A percentile compares a stretch with the other conserved stretches of the same genome.
Evolutionary conservation across 139 green algal genomes (phyloP).

Genomic region (Chlamydomonas incerta): DNA sequence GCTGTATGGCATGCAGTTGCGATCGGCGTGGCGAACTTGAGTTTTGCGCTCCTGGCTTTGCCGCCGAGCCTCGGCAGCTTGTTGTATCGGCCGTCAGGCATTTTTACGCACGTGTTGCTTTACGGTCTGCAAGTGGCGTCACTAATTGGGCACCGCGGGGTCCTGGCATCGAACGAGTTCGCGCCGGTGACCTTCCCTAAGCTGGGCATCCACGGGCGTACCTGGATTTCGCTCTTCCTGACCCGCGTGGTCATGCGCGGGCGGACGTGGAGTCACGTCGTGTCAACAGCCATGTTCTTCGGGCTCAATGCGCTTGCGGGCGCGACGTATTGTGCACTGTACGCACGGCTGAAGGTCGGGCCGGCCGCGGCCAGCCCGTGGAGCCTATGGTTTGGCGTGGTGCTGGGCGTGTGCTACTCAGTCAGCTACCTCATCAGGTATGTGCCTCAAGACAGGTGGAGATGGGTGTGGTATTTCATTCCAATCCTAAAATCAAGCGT

Average conservation of each 20-base stretch:
- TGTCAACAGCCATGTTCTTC: slow-evolving; percentile 6
- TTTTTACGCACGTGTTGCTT: slow-evolving; percentile 3
- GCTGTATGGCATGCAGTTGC: slow-evolving; percentile 5
- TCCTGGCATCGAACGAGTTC: slow-evolving; percentile 37
- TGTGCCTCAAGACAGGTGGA: no score
- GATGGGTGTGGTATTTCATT: no score
- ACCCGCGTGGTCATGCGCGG: slow-evolving; percentile 31
- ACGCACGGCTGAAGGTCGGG: slow-evolving; percentile 13
- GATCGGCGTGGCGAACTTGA: background rate
- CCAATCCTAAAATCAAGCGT: no score
- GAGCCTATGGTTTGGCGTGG: slow-evolving; percentile 33
- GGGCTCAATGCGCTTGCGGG: slow-evolving; percentile 6
- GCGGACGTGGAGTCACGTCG: background rate
- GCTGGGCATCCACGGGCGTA: slow-evolving; percentile 34
- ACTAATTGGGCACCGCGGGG: slow-evolving; percentile 24
- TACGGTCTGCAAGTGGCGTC: slow-evolving; percentile 30
- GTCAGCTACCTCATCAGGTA: slow-evolving; percentile 40
- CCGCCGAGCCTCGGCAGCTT: background rate
- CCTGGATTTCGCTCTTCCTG: slow-evolving; percentile 37
- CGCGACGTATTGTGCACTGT: slow-evolving; percentile 2
- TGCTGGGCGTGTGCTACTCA: slow-evolving; percentile 32
- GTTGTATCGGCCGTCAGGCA: background rate
- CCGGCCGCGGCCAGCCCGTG: background rate
- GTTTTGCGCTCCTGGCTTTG: slow-evolving; percentile 3
- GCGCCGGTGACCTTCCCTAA: slow-evolving; percentile 19